Base-by-base conservation (phyloP, 306 rosid genomes). In the Glycine soja region DNA sequence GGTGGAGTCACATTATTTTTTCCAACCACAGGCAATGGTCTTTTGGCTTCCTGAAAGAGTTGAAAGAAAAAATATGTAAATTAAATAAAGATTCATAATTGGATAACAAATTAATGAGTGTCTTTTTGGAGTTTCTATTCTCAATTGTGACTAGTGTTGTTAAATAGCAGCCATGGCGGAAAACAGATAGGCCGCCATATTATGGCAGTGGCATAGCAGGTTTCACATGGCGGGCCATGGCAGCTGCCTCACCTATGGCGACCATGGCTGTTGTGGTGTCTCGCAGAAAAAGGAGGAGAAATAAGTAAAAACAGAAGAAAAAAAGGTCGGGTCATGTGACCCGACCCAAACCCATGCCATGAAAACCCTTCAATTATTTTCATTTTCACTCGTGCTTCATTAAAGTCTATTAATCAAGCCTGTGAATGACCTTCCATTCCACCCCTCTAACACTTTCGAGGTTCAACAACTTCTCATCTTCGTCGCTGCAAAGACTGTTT, bases 41-140 rank as follows among this genome's bases (percentile, higher is more conserved):
- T 93, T 77, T 85, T 93, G 1, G 91, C 90, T 83, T 90, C 99
- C 99, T 96, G 86, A 62, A 79, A 85, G 72, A 48, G 62, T 86
- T 70, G 81, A 71, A 84, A 79, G 56, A 50, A 58, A 80, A 62
- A 7, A 79, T 81, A 82, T 19, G 16, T 32, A 78, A 58, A 79
- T 74, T 45, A 52, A 67, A 64, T 32, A 68, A 24, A 24, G 50
- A 36, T 36, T 70, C 56, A 72, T 16, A 48, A 82, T 48, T 61
- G 58, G 10, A 76, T n/a, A 59, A 51, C 43, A 54, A 76, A 58
- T 30, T 65, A 38, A 24, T 24, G 30, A 24, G 30, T 1, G 30
- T 24, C 30, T 1, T 24, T 24, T 24, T 24, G 58, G 61, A 56
- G 51, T 50, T 16, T 79, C 48, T 15, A 47, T 65, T 65, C 8